Conservation (phyloP, 108 stramenopile genomes). For the Nitzschia putrida region DNA sequence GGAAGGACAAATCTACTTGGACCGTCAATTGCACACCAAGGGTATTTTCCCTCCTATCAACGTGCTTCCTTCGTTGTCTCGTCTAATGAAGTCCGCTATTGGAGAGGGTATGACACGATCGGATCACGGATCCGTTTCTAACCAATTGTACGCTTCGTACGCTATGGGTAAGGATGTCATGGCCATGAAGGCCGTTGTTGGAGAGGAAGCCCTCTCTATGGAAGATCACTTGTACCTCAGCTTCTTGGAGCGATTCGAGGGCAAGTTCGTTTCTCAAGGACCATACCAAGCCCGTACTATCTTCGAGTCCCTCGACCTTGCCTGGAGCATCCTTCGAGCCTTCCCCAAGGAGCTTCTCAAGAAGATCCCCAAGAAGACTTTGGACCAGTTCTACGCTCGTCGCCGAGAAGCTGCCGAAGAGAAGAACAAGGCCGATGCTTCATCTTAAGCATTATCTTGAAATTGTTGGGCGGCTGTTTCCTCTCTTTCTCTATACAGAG, state of each 20-base stretch:
- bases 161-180: constrained; percentile 99
- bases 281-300: constrained; percentile 97
- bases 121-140: constrained; percentile 98
- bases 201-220: constrained; percentile 98
- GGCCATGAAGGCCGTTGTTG: constrained; percentile 99
- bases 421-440: constrained; percentile 82
- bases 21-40: constrained; percentile 97
- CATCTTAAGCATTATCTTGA: constrained; percentile 40
- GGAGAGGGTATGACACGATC: constrained; percentile 99
- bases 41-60: constrained; percentile 99
- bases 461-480: constrained; percentile 1
- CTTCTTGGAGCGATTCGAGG: constrained; percentile 99
- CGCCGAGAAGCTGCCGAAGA: constrained; percentile 83
- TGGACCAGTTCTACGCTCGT: constrained; percentile 94
- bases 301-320: constrained; percentile 98
- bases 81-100: constrained; percentile 99
- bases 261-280: constrained; percentile 97
- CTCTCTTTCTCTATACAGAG: background rate
- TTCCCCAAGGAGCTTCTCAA: constrained; percentile 99
- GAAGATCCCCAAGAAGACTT: constrained; percentile 99
- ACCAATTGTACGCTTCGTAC: constrained; percentile 99
- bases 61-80: constrained; percentile 97
- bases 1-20: constrained; percentile 98
- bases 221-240: constrained; percentile 99
- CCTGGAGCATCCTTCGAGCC: constrained; percentile 97